These are phyloP conservation scores for Cadophora luteo-olivacea DNA, from an alignment of 2,329 filamentous ascomycete genomes.

Conservation along the genomic window DNA sequence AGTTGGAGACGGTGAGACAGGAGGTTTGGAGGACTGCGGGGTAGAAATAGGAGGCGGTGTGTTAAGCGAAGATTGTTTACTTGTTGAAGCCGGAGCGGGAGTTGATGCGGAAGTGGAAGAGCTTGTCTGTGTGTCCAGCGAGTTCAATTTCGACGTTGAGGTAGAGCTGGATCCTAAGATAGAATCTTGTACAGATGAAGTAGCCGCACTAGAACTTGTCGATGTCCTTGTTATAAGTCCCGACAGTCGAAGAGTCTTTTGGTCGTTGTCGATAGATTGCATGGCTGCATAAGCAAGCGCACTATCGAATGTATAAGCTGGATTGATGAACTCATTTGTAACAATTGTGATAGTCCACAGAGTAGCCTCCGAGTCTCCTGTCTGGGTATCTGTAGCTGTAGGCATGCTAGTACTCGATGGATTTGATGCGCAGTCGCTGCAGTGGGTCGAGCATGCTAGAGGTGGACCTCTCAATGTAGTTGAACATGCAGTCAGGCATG, in stretches of 20 bases:
- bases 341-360: conserved; percentile 1
- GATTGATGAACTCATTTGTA: conserved; percentile 4
- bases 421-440: neutral
- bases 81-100: neutral
- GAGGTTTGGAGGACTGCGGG: neutral
- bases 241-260: conserved; percentile 3
- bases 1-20: neutral
- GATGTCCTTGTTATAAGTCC: neutral
- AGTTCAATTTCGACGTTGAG: neutral
- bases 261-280: conserved; percentile 1
- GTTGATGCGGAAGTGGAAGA: neutral
- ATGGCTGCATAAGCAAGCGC: conserved; percentile 7
- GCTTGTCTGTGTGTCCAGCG: neutral
- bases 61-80: conserved; percentile 4
- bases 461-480: neutral
- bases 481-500: conserved; percentile 9
- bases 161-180: neutral
- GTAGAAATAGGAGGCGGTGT: neutral
- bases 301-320: neutral
- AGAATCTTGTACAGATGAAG: neutral
- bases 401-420: neutral
- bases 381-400: neutral
- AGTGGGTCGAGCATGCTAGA: neutral
- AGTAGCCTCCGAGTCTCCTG: neutral
- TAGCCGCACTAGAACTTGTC: neutral